Base-by-base conservation (phyloP, 306 rosid genomes). In the Quercus ilex region DNA sequence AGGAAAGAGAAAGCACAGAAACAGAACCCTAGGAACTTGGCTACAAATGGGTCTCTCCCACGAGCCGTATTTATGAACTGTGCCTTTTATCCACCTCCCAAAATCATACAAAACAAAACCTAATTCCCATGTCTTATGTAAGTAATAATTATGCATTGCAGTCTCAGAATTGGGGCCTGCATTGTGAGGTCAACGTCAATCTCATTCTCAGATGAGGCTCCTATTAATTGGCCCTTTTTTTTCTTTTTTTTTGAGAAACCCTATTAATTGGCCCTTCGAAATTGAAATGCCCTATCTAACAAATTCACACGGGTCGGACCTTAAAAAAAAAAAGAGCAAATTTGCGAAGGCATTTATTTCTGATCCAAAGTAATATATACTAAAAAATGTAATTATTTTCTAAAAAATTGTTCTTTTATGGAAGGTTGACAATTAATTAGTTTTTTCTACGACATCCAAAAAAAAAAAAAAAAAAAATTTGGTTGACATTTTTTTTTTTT, bases 121-220 rank as follows among this genome's bases (percentile, higher is more conserved):
- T 86, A 83, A 89, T 89, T 89, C 87, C 78, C 86, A 86, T 60
- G 91, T 89, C 93, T 70, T 80, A 86, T 81, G 88, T 87, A 84
- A 89, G 46, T 84, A 75, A 86, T 81, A 10, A 49, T 81, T 81
- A 88, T 76, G 33, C 81, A 57, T 74, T 78, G 87, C 84, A 87
- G 84, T 68, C 71, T 83, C 86, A 81, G 85, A 80, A 78, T 73
- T 69, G 79, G 68, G 83, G 30, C 26, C 82, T 75, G 84, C 87
- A 75, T 59, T 77, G 95, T 74, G 11, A 68, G 74, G 93, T 91
- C 96, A 58, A 87, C 46, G 46, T 41, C 46, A 41, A 41, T 41
- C 46, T 8, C 46, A 41, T 41, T 63, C 89, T 89, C 91, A 89
- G 78, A 77, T 83, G 78, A 82, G 80, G 80, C 81, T 78, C 67